Base-by-base conservation (phyloP, 495 filamentous ascomycete genomes). In the Penicillium tannophilum region DNA sequence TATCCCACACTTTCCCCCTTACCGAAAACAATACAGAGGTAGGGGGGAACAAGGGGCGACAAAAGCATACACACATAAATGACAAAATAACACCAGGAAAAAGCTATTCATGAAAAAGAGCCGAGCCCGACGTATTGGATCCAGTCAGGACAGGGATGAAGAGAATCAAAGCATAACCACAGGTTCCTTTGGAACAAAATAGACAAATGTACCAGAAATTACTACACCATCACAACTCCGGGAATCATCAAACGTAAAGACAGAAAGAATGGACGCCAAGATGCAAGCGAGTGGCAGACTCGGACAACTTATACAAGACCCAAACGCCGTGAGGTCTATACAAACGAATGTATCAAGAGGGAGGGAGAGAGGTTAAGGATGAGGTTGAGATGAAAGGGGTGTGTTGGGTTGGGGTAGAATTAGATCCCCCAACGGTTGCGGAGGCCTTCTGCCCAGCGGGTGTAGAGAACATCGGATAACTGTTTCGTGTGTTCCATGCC, bases 401-500 rank as follows among this genome's bases (percentile, higher is more conserved):
- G 28, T 1, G 47, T 12, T 46, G 17, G 31, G 39, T 23, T 28
- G 35, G 24, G 20, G 20, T 23, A 23, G 20, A 2, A 28, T 67
- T 71, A 86, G 19, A 82, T 69, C 17, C 84, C 82, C 93, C 93
- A 98, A 54, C 93, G 81, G 52, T 80, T 83, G 64, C 87, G 86
- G 65, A 98, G 72, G 14, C 91, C 92, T 59, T 95, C 90, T 1
- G 89, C 82, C 94, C 94, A 98, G 23, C 93, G 83, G 43, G 85
- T 79, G 73, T 96, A 98, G 19, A 98, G 82, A 28, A 96, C 88
- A 74, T 97, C 92, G 11, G 90, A 89, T 26, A 98, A 76, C 69
- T 93, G 86, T 67, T 90, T 91, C 55, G 89, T 90, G 71, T 96
- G 91, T 69, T 96, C 92, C 91, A 96, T 93, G 4, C 91, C 93